Conservation (phyloP, 2,329 filamentous ascomycete genomes). For the Plectosphaerella cucumerina region DNA sequence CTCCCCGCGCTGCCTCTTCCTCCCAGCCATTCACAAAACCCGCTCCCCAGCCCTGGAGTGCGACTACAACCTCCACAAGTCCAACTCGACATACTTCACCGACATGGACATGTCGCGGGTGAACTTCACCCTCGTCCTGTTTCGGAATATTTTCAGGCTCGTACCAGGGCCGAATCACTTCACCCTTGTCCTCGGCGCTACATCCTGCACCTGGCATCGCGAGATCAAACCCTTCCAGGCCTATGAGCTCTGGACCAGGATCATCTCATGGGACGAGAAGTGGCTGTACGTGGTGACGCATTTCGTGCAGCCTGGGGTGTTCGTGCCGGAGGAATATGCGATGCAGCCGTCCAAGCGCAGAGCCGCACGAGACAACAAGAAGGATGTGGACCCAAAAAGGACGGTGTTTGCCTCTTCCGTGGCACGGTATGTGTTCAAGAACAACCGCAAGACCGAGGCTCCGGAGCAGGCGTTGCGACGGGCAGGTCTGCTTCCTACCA, state of each 20-base stretch:
- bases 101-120: constrained; percentile 82
- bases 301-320: constrained; percentile 60
- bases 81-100: constrained; percentile 81
- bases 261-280: constrained; percentile 65
- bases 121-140: constrained; percentile 68
- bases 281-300: constrained; percentile 75
- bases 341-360: constrained; percentile 2
- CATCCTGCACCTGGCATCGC: constrained; percentile 4
- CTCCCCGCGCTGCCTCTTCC: constrained; percentile 27
- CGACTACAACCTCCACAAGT: constrained; percentile 83
- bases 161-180: constrained; percentile 48
- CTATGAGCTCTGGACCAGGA: constrained; percentile 9
- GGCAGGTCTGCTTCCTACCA: constrained; percentile 66
- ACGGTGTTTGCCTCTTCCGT: constrained; percentile 67
- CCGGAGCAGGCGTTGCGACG: constrained; percentile 70
- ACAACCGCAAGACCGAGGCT: constrained; percentile 76
- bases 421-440: constrained; percentile 78
- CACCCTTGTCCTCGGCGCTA: constrained; percentile 42
- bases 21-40: constrained; percentile 51
- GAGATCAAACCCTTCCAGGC: constrained; percentile 9
- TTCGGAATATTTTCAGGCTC: constrained; percentile 30
- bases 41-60: constrained; percentile 70
- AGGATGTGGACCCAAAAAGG: constrained; percentile 44
- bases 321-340: constrained; percentile 49
- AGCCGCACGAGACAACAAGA: constrained; percentile 3